Conservation (phyloP, 2,329 filamentous ascomycete genomes). For the Lachnellula arida region DNA sequence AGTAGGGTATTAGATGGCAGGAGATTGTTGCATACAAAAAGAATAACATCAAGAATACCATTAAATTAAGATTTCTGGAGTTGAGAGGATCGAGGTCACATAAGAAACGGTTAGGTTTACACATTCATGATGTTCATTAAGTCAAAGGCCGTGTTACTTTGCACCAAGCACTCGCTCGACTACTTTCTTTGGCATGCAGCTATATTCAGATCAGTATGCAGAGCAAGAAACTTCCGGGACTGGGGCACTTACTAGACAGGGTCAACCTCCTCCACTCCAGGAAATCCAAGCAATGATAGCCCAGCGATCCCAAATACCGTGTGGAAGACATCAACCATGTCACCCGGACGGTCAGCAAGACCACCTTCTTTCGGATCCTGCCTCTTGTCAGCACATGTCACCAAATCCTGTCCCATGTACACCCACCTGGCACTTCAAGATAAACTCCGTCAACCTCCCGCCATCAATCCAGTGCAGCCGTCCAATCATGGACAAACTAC, state of each 20-base stretch:
- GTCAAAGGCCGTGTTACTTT: constrained; percentile 16
- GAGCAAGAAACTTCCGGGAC: neutral
- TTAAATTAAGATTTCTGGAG: neutral
- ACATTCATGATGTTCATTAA: neutral
- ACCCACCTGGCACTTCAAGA: constrained; percentile 71
- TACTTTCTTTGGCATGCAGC: constrained; percentile 68
- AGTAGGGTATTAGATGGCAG: constrained; percentile 68
- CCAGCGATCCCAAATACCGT: constrained; percentile 87
- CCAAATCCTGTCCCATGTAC: constrained; percentile 65
- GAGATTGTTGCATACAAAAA: constrained; percentile 37
- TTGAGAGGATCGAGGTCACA: neutral
- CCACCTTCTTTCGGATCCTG: constrained; percentile 83
- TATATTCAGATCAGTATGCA: constrained; percentile 27
- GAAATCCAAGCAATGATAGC: constrained; percentile 74
- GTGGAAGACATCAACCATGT: constrained; percentile 98
- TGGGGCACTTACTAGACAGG: constrained; percentile 66
- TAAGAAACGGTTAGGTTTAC: neutral
- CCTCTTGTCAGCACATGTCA: constrained; percentile 42
- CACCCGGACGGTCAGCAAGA: constrained; percentile 82
- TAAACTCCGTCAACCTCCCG: constrained; percentile 72
- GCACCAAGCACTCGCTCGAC: constrained; percentile 53
- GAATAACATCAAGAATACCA: neutral
- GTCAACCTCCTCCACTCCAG: constrained; percentile 74
- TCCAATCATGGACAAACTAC: constrained; percentile 83
- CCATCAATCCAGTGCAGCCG: constrained; percentile 91